These are phyloP conservation scores for Anthoceros angustus DNA, from an alignment of 225 moss, liverwort and hornwort species.

Conservation along the genomic window DNA sequence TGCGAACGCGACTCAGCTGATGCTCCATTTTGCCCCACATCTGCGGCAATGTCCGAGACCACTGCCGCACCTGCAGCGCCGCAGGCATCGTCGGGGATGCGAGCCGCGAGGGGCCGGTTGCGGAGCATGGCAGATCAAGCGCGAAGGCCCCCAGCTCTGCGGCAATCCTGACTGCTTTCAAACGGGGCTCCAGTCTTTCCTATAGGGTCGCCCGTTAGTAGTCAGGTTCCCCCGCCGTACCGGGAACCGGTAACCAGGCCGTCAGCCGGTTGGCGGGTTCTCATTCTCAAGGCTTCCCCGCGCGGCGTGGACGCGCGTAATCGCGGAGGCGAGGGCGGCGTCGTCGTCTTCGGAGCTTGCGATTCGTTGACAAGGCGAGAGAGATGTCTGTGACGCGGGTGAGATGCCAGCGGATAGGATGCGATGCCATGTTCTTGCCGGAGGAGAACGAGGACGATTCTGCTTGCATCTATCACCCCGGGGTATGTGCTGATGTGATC, in stretches of 20 bases:
- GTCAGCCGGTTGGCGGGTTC: no score
- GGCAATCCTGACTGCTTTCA: no score
- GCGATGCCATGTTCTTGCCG: conserved; percentile 36
- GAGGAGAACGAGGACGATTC: conserved; percentile 44
- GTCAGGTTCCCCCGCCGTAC: no score
- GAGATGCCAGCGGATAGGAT: conserved; percentile 70
- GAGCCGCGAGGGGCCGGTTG: not conserved
- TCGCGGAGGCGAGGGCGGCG: no score
- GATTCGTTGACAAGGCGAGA: not conserved
- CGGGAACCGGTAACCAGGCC: no score
- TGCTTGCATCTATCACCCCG: conserved; percentile 53
- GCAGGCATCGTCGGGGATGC: not conserved
- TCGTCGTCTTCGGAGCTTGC: no score
- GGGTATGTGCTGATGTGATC: conserved; percentile 24
- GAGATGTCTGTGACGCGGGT: not conserved
- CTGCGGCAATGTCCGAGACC: not conserved
- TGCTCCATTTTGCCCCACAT: no score
- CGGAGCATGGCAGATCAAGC: not conserved
- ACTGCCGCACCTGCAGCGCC: not conserved
- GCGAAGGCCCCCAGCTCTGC: not conserved
- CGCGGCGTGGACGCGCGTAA: no score
- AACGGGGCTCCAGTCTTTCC: no score
- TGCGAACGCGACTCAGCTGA: not conserved
- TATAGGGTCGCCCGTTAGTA: no score
- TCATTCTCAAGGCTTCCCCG: no score